Evolutionary conservation across 2,329 filamentous ascomycete species (phyloP), one percentile per base, ranked within the genome.

Genomic region (Nemania sp.): DNA sequence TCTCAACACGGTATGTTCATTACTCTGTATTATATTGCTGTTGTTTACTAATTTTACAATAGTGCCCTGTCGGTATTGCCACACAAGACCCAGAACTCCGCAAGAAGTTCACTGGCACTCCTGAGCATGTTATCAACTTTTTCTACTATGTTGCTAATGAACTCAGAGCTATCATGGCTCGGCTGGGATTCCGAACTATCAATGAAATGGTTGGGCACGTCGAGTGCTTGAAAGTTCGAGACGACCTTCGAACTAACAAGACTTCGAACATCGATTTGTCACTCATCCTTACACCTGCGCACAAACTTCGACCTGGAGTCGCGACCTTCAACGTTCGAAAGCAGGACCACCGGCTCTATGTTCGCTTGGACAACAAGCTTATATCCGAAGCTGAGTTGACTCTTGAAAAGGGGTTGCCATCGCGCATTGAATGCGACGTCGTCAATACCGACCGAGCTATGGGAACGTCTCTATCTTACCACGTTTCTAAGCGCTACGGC

Each of bases 121-220:
- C 95, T 11, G 95, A 98, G 83, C 93, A 98, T 75, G 94, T 97
- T 66, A 98, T 98, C 82, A 98, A 98, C 87, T 98, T 98, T 86
- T 97, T 97, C 84, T 98, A 98, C 84, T 98, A 98, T 77, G 87
- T 98, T 60, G 92, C 95, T 74, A 98, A 98, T 78, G 95, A 98
- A 84, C 89, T 98, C 66, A 91, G 95, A 78, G 93, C 94, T 41
- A 97, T 98, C 82, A 98, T 98, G 95, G 94, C 95, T 58, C 93
- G 92, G 82, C 89, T 98, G 75, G 95, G 95, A 73, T 93, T 97
- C 88, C 91, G 95, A 72, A 97, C 93, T 68, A 92, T 98, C 79
- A 98, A 98, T 79, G 95, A 98, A 81, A 98, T 98, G 95, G 93
- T 98, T 76, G 95, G 95, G 22, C 93, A 92, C 73, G 95, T 93